Base-by-base conservation (phyloP, 2,329 filamentous ascomycete species). In the Boeremia lycopersici region DNA sequence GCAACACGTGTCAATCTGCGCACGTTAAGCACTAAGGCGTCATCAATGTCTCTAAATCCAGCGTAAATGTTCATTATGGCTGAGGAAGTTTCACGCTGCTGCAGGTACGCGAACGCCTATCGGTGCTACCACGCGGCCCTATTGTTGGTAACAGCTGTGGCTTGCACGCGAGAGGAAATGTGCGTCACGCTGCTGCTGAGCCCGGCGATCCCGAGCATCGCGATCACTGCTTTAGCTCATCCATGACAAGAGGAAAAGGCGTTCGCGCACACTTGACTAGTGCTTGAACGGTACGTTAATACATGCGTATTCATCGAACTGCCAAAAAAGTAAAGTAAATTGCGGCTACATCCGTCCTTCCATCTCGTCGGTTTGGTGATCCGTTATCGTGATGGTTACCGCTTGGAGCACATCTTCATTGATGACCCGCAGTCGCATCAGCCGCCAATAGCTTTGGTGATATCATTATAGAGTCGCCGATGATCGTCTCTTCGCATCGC, bases 61-160 rank as follows among this genome's bases (percentile, higher is more conserved):
- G 36, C 30, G 8, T 35, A 25, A 34, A 33, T 30, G 17, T 28
- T 35, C 33, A 33, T 46, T 28, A 19, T 25, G 25, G 30, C 23
- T 35, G 15, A 26, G 42, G 29, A 41, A 45, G 34, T 51, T 51
- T 44, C 44, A 64, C 61, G 57, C 62, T 63, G 64, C 56, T 70
- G 70, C 70, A 74, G 69, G 70, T 71, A 72, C 70, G 65, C 65
- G 65, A 60, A 51, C 48, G 54, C 48, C 46, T 15, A 38, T 62
- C 53, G 42, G 56, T 42, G 48, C 45, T 56, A 62, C 56, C 33
- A 26, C 29, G 41, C 51, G 48, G 42, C 48, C 45, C 51, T 60
- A 23, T 35, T 33, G 42, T 48, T 23, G 19, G 19, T 23, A 23
- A 5, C 5, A 23, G 19, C 19, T 62, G 69, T 70, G 67, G 68